phyloP scores from a whole-genome alignment of 805 yeast genomes.

The Brettanomyces bruxellensis region DNA sequence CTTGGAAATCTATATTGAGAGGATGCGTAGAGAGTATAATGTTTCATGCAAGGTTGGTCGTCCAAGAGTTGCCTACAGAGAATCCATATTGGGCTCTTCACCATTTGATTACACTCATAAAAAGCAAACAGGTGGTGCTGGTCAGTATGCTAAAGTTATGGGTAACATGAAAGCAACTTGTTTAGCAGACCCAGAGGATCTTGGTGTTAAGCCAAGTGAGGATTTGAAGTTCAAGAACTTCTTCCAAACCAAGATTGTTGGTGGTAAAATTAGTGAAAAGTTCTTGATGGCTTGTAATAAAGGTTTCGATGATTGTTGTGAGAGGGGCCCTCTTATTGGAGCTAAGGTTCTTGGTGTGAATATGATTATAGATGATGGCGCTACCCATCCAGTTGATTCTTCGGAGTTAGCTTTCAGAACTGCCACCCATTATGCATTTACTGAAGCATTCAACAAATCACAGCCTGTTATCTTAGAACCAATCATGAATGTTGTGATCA shows the following conservation, averaged over 20 bases:
- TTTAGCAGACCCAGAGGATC: constrained; percentile 43
- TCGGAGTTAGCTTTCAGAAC: constrained; percentile 91
- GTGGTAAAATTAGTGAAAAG: constrained; percentile 96
- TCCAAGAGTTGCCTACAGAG: constrained; percentile 98
- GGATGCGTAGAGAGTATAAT: constrained; percentile 95
- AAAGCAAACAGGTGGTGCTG: constrained; percentile 99
- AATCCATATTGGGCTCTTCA: constrained; percentile 66
- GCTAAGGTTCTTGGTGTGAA: constrained; percentile 87
- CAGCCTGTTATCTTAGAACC: constrained; percentile 92
- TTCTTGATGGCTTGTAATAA: constrained; percentile 87
- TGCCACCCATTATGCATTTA: constrained; percentile 88
- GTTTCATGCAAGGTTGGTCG: constrained; percentile 93
- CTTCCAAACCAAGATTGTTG: constrained; percentile 84
- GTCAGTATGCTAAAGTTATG: constrained; percentile 95
- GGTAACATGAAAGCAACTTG: constrained; percentile 51
- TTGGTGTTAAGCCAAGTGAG: constrained; percentile 21
- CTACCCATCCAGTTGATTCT: constrained; percentile 93
- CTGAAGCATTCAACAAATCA: constrained; percentile 77
- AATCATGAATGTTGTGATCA: constrained; percentile 85
- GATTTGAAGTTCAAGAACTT: constrained; percentile 41
- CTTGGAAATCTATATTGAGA: constrained; percentile 93
- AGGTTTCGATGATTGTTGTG: constrained; percentile 91
- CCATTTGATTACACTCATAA: constrained; percentile 91
- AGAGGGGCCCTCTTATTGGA: constrained; percentile 95
- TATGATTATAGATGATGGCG: constrained; percentile 96